Base-by-base conservation (phyloP, 768 basidiomycete species). In the Rhizopogon vinicolor region DNA sequence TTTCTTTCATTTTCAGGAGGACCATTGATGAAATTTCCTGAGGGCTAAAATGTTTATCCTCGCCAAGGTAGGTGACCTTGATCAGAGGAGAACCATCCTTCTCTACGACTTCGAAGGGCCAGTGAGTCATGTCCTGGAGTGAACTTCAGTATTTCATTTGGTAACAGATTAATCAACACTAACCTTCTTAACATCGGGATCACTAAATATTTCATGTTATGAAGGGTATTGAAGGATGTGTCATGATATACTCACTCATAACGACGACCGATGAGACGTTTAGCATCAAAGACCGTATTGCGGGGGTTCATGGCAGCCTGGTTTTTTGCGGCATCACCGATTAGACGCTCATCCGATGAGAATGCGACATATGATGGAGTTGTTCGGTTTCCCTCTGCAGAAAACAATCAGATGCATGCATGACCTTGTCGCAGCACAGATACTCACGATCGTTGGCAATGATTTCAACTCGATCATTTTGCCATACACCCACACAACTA, bases 11-110 rank as follows among this genome's bases (percentile, higher is more conserved):
- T 81, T 99, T 99, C 61, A 81, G 83, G 66, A 99, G 87, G 65
- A 99, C 97, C 97, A 98, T 99, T 60, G 97, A 91, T n/a, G 97
- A 99, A 70, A 99, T 94, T 76, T 99, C 97, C 78, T 95, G 95
- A 53, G 93, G 97, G 65, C 87, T 93, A 81, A 98, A 98, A 56
- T 88, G 89, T 78, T 98, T 98, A 61, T 89, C 89, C 73, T 98
- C 95, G 60, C 82, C 82, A 60, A 97, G 87, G 77, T 99, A 98
- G 68, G 93, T 82, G 61, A 98, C 94, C 78, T 91, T 88, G 80
- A 98, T 94, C 76, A 93, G 76, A 51, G 97, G 97, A 54, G 97
- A 96, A 58, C 96, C 96, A 63, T 97, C 94, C 75, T 91, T 93
- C 74, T 97, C 96, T 62, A 94, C 79, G 66, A 98, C 95, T 73